A percentile compares a stretch with the other conserved stretches of the same genome.
These are phyloP conservation scores for Ustilago sp. DNA, from an alignment of 1,284 basidiomycete genomes.

Conservation along the genomic window DNA sequence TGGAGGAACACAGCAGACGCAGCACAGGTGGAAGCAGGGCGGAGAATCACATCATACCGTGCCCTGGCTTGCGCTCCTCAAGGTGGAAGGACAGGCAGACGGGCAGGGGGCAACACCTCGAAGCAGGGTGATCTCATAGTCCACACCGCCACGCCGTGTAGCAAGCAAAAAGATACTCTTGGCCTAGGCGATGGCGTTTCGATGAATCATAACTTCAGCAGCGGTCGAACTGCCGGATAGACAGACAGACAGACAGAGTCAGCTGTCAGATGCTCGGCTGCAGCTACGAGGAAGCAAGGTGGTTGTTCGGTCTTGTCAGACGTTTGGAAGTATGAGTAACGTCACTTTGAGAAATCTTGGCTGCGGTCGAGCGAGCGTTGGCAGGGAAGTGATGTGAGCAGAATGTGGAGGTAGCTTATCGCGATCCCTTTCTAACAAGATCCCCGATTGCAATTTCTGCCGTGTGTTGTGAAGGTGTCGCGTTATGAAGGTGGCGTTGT, in stretches of 20 bases:
- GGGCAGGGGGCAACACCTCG: too few species aligned
- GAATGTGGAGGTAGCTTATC: constrained; percentile 15
- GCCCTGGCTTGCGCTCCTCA: neutral
- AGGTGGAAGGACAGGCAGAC: neutral
- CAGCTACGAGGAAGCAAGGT: neutral
- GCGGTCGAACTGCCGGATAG: neutral
- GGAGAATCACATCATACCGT: constrained; percentile 5
- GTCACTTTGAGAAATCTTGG: constrained; percentile 1
- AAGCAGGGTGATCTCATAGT: constrained; percentile 25
- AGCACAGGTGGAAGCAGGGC: neutral
- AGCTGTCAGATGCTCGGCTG: constrained; percentile 12
- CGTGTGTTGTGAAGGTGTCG: neutral
- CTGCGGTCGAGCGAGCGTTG: constrained; percentile 5
- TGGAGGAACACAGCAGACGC: neutral
- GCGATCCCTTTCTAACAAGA: neutral
- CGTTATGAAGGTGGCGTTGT: constrained; percentile 1
- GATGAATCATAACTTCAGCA: constrained; percentile 14
- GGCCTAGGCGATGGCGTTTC: neutral
- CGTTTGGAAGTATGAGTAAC: constrained; percentile 3
- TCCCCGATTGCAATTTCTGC: neutral
- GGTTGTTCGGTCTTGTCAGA: constrained; percentile 10
- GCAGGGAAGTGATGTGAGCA: neutral
- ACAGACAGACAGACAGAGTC: neutral
- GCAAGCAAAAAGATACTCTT: neutral
- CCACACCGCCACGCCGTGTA: constrained; percentile 1